phyloP scores from a whole-genome alignment of 1,284 basidiomycete genomes.

The Megacollybia platyphylla region DNA sequence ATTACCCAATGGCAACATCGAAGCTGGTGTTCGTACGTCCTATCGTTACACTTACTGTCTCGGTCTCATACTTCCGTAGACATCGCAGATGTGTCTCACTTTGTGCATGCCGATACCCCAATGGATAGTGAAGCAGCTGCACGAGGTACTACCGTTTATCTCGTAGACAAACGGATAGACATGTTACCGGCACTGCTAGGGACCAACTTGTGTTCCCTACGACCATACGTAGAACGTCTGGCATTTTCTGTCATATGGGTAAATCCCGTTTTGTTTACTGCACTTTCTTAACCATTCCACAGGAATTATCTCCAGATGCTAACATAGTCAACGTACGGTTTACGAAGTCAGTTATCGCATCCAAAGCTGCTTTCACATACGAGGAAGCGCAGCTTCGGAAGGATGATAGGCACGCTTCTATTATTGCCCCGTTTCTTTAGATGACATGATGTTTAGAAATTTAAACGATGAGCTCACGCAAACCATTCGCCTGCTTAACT shows the following conservation, averaged over 20 bases:
- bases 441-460: constrained; percentile 27
- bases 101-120: constrained; percentile 86
- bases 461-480: constrained; percentile 77
- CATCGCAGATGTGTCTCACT: constrained; percentile 97
- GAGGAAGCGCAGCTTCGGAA: constrained; percentile 93
- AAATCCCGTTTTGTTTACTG: constrained; percentile 7
- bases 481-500: constrained; percentile 84
- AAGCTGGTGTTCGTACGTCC: constrained; percentile 92
- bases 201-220: constrained; percentile 91
- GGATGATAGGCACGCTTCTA: constrained; percentile 67
- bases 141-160: constrained; percentile 94
- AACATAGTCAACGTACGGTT: constrained; percentile 89
- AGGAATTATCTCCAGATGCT: constrained; percentile 81
- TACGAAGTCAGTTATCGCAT: constrained; percentile 93
- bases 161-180: constrained; percentile 98
- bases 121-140: constrained; percentile 97
- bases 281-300: constrained; percentile 4
- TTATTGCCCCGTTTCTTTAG: not conserved
- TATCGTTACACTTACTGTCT: not conserved
- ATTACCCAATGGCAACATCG: constrained; percentile 89
- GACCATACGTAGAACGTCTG: constrained; percentile 88
- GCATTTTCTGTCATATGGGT: constrained; percentile 98
- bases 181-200: constrained; percentile 94
- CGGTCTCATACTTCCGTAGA: constrained; percentile 34
- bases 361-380: constrained; percentile 96